Evolutionary conservation across 148 eudicot species (phyloP).

Genomic region (Agrostemma githago): DNA sequence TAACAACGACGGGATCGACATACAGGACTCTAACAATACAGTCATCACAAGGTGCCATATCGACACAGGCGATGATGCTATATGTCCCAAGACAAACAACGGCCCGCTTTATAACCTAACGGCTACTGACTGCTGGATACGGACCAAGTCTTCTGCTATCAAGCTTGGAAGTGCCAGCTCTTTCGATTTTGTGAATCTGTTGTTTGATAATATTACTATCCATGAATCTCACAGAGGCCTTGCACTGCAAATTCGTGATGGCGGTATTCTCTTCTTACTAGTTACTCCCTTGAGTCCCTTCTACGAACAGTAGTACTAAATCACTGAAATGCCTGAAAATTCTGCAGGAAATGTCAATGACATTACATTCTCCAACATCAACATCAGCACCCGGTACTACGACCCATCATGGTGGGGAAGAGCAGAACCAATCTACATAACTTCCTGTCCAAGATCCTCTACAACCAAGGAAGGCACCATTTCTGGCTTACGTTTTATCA

Average conservation of each 20-base stretch:
- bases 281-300: no score
- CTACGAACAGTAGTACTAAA: background rate
- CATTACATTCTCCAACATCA: conserved; percentile 88
- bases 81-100: conserved; percentile 81
- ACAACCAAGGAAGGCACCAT: conserved; percentile 56
- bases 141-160: conserved; percentile 90
- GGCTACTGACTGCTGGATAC: conserved; percentile 81
- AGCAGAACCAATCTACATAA: conserved; percentile 87
- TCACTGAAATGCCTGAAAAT: conserved; percentile 1
- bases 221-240: conserved; percentile 91
- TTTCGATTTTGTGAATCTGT: conserved; percentile 55
- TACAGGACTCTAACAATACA: conserved; percentile 89
- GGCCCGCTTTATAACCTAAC: conserved; percentile 79
- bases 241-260: conserved; percentile 90
- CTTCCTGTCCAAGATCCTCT: conserved; percentile 67
- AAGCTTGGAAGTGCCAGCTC: conserved; percentile 95
- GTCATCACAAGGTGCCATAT: conserved; percentile 83
- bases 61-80: conserved; percentile 95
- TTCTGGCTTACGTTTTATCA: conserved; percentile 59
- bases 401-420: conserved; percentile 99
- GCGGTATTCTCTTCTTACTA: conserved; percentile 46
- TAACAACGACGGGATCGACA: conserved; percentile 93
- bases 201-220: conserved; percentile 82
- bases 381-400: conserved; percentile 71
- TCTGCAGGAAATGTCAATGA: conserved; percentile 81